These are phyloP conservation scores for Tephrocybe rancida DNA, from an alignment of 768 basidiomycete genomes.

Conservation along the genomic window DNA sequence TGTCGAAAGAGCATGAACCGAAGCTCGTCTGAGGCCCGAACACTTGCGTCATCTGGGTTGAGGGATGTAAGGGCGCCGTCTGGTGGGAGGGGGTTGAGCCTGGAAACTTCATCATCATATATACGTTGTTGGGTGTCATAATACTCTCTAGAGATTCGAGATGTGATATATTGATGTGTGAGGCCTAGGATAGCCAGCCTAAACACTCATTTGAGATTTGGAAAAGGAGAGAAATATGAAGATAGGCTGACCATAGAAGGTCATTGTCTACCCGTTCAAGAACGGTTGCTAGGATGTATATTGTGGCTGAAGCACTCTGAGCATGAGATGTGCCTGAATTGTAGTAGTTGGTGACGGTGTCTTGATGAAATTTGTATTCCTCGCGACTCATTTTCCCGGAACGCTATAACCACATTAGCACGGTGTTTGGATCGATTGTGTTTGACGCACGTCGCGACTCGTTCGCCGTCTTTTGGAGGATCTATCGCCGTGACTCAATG, in stretches of 20 bases:
- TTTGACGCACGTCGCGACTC: conserved; percentile 42
- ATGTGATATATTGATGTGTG: conserved; percentile 89
- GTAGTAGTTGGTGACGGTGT: conserved; percentile 81
- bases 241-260: conserved; percentile 74
- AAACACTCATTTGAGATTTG: conserved; percentile 7
- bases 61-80: conserved; percentile 46
- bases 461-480: conserved; percentile 62
- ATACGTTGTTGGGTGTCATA: conserved; percentile 84
- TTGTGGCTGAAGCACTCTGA: conserved; percentile 85
- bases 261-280: conserved; percentile 94
- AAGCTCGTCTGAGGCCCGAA: conserved; percentile 86
- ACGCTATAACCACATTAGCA: conserved; percentile 32
- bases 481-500: conserved; percentile 37
- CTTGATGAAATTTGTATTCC: conserved; percentile 64
- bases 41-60: conserved; percentile 81
- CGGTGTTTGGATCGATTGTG: neutral
- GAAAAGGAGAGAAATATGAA: neutral
- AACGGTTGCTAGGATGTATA: conserved; percentile 89
- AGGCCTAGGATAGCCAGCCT: conserved; percentile 94
- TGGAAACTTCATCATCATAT: conserved; percentile 90
- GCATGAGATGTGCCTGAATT: conserved; percentile 83
- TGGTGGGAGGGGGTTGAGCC: conserved; percentile 73
- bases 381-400: conserved; percentile 67
- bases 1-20: conserved; percentile 95
- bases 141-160: conserved; percentile 81